Percentiles rank a stretch among this genome's conserved stretches.
Conservation (phyloP, 192 early-diverging fungal species). For the Rhizophagus clarus region DNA sequence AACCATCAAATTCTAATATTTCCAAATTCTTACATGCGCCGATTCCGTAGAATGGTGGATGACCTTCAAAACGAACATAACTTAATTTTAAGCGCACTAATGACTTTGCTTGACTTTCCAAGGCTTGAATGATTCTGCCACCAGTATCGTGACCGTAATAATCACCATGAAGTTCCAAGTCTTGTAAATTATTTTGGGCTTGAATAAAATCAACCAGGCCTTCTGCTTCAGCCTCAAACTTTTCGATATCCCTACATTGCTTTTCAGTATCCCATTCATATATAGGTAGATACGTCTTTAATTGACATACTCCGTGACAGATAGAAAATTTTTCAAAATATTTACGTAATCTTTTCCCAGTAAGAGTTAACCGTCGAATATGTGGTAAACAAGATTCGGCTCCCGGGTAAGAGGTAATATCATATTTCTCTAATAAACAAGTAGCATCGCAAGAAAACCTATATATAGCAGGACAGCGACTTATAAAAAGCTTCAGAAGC, state of each 20-base stretch:
- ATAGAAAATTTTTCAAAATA: constrained; percentile 18
- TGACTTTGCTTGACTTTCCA: constrained; percentile 9
- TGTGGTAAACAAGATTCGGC: constrained; percentile 5
- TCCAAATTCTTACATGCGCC: constrained; percentile 7
- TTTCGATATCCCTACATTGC: constrained; percentile 15
- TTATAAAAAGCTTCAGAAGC: constrained; percentile 8
- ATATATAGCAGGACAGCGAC: constrained; percentile 12
- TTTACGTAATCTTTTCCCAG: constrained; percentile 17
- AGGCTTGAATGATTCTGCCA: constrained; percentile 11
- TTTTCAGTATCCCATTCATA: constrained; percentile 22
- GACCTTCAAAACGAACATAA: constrained; percentile 18
- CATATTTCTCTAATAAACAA: neutral
- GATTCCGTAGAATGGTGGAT: constrained; percentile 16
- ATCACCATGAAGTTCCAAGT: constrained; percentile 15
- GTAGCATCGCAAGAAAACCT: constrained; percentile 16
- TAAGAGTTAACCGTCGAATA: constrained; percentile 11
- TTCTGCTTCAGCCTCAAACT: constrained; percentile 15
- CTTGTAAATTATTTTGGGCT: constrained; percentile 15
- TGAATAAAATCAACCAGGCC: constrained; percentile 8
- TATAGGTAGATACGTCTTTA: constrained; percentile 14
- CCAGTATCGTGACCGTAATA: constrained; percentile 18
- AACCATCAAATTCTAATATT: constrained; percentile 22
- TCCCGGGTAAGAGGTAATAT: constrained; percentile 5
- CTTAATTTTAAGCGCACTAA: constrained; percentile 7
- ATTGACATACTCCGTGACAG: constrained; percentile 3